phyloP scores from a whole-genome alignment of 2,329 filamentous ascomycete species.

The Eurotiales sp. region DNA sequence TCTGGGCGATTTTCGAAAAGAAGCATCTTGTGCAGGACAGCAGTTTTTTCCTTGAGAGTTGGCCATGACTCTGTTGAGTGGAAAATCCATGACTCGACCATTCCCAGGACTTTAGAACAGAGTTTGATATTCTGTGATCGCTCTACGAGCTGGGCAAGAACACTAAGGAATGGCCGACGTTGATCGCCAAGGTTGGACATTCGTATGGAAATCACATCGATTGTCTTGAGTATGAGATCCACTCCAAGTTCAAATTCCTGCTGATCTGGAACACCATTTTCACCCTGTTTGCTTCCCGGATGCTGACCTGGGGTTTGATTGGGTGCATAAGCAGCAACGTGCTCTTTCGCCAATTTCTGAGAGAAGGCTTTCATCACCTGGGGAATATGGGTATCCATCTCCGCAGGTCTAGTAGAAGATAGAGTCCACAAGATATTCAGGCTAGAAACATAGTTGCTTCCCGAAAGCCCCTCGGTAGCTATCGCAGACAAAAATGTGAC shows the following conservation, averaged over 20 bases:
- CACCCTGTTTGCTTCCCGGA: constrained; percentile 35
- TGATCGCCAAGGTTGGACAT: constrained; percentile 93
- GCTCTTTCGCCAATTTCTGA: constrained; percentile 85
- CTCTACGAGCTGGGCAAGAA: constrained; percentile 90
- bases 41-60: constrained; percentile 97
- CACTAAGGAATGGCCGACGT: constrained; percentile 87
- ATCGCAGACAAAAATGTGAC: constrained; percentile 78
- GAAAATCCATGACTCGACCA: constrained; percentile 97
- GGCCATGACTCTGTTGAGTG: constrained; percentile 91
- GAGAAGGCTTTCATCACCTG: constrained; percentile 92
- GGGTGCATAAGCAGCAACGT: constrained; percentile 69
- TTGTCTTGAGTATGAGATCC: constrained; percentile 87
- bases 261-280: constrained; percentile 51
- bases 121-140: constrained; percentile 83
- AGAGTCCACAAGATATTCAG: constrained; percentile 94
- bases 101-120: constrained; percentile 86
- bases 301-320: constrained; percentile 37
- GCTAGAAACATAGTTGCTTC: constrained; percentile 76
- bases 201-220: constrained; percentile 84
- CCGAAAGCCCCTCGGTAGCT: constrained; percentile 81
- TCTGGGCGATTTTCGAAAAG: constrained; percentile 85
- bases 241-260: constrained; percentile 88
- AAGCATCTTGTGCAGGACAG: constrained; percentile 98
- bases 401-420: constrained; percentile 74
- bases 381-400: constrained; percentile 84